These are phyloP conservation scores for Russula olivacea DNA, from an alignment of 768 basidiomycete species.

Conservation along the genomic window DNA sequence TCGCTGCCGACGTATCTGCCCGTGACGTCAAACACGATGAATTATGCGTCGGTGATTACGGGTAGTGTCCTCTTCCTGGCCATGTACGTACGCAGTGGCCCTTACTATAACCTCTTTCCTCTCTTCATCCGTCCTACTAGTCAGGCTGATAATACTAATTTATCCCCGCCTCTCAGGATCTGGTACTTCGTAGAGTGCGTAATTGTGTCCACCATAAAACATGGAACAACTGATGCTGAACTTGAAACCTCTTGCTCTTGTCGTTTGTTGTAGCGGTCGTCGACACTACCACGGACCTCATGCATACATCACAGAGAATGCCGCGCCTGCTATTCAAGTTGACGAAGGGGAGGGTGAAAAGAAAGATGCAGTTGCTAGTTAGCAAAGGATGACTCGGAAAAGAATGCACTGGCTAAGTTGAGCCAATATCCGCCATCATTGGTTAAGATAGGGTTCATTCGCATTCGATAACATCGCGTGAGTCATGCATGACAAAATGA, in stretches of 20 bases:
- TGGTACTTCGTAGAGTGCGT: conserved; percentile 29
- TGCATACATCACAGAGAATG: conserved; percentile 3
- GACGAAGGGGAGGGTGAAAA: neutral
- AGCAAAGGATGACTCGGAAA: neutral
- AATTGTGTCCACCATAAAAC: neutral
- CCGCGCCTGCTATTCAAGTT: too few relatives aligned
- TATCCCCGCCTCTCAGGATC: conserved; percentile 9
- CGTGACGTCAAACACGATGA: conserved; percentile 69
- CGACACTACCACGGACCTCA: conserved; percentile 24
- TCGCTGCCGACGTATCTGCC: conserved; percentile 64
- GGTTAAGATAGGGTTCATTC: too few relatives aligned
- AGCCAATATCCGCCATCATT: too few relatives aligned
- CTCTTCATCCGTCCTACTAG: neutral
- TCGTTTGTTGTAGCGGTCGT: conserved; percentile 11
- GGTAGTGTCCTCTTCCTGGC: conserved; percentile 33
- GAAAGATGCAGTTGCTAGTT: neutral
- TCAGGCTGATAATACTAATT: neutral
- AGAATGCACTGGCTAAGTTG: too few relatives aligned
- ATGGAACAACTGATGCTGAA: neutral
- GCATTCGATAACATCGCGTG: too few relatives aligned
- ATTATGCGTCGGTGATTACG: conserved; percentile 62
- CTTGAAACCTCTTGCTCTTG: too few relatives aligned
- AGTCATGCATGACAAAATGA: too few relatives aligned
- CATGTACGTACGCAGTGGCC: conserved; percentile 25
- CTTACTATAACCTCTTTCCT: neutral